Evolutionary conservation across 2,329 filamentous ascomycete species (phyloP), one percentile per base, ranked within the genome.

Genomic region (Fusarium hostae): DNA sequence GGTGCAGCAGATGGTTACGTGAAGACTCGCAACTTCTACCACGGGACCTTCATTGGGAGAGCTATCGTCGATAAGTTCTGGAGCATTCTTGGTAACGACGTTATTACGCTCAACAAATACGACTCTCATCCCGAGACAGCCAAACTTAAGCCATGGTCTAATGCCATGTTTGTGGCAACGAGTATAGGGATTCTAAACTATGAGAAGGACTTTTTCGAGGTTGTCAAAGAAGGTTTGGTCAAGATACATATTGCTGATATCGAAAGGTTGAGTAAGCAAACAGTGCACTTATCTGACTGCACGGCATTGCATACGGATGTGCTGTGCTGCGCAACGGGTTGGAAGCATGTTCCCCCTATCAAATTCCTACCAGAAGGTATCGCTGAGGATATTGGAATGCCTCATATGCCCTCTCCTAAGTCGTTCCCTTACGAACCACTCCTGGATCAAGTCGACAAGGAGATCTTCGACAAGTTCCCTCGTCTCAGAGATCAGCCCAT

Each of bases 121-220:
- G 82, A 86, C 45, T 71, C 76, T 4, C 79, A 84, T 40, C 80
- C 80, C 0, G 80, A 82, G 56, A 74, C 79, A 2, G 73, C 72
- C 9, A 83, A 82, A 68, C 74, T 85, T 18, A 82, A 82, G 73
- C 83, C 83, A 0, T 82, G 81, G 79, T 75, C 77, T 24, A 75
- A 77, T n/a, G 75, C 81, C 0, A 83, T 84, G 65, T 89, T 84
- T 81, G 84, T 84, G 22, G 87, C 84, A 9, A 84, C 81, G 26
- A 82, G 82, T 1, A 76, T 89, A 6, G 84, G 84, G 43, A 88
- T 90, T 37, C 80, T 85, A 57, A 89, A 89, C 73, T 88, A 86
- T 68, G 80, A 82, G 2, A 84, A 80, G 9, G 81, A 83, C 61
- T 83, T 88, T 70, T 86, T 87, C 69, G 84, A 87, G 10, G 77